These are phyloP conservation scores for Alternaria tenuissima DNA, from an alignment of 2,329 filamentous ascomycete species.

Conservation along the genomic window DNA sequence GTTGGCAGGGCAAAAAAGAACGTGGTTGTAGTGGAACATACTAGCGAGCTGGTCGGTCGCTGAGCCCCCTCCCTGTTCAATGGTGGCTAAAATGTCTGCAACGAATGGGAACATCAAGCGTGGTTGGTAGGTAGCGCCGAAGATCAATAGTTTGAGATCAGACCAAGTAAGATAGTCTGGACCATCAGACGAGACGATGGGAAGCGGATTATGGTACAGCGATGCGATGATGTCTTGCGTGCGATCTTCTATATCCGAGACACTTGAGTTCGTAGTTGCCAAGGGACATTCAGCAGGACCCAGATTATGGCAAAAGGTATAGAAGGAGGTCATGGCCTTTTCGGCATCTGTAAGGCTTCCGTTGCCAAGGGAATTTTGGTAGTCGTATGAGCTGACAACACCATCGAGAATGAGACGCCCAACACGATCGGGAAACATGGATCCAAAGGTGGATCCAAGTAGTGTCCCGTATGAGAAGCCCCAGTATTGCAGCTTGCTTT, in stretches of 20 bases:
- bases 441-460: slow-evolving; percentile 49
- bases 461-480: slow-evolving; percentile 61
- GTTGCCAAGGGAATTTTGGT: slow-evolving; percentile 49
- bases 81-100: slow-evolving; percentile 44
- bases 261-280: slow-evolving; percentile 43
- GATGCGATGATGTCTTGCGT: slow-evolving; percentile 45
- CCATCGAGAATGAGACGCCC: slow-evolving; percentile 54
- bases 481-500: slow-evolving; percentile 53
- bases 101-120: slow-evolving; percentile 43
- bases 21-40: slow-evolving; percentile 26
- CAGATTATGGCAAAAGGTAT: slow-evolving; percentile 54
- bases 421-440: slow-evolving; percentile 51
- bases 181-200: slow-evolving; percentile 38
- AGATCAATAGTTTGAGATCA: slow-evolving; percentile 50
- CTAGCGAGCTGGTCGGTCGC: slow-evolving; percentile 34
- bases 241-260: slow-evolving; percentile 47
- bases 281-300: slow-evolving; percentile 54
- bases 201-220: slow-evolving; percentile 53
- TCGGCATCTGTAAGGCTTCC: slow-evolving; percentile 56
- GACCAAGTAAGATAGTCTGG: slow-evolving; percentile 52
- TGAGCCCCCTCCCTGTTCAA: slow-evolving; percentile 41
- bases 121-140: slow-evolving; percentile 50
- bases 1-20: slow-evolving; percentile 39
- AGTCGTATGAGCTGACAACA: slow-evolving; percentile 52
- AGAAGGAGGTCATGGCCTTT: slow-evolving; percentile 55